phyloP scores from a whole-genome alignment of 192 early-diverging fungal genomes.

The Physocladia obscura region DNA sequence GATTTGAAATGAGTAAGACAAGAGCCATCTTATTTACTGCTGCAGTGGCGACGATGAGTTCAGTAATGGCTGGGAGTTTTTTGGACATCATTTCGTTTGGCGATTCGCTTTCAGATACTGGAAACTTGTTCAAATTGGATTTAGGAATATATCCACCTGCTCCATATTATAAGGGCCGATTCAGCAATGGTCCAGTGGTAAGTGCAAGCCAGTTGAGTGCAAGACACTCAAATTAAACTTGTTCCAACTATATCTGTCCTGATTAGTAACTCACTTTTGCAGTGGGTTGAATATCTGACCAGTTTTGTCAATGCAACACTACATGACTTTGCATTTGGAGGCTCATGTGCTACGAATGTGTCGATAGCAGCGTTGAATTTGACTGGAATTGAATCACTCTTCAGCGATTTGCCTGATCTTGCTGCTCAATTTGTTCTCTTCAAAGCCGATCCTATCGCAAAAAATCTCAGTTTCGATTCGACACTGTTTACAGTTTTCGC shows the following conservation, averaged over 20 bases:
- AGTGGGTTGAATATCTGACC: neutral
- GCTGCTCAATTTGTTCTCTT: too few relatives aligned
- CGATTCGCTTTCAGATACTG: slow-evolving; percentile 56
- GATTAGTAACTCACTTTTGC: neutral
- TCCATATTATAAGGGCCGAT: slow-evolving; percentile 44
- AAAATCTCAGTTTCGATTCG: too few relatives aligned
- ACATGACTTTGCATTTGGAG: slow-evolving; percentile 9
- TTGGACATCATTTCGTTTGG: slow-evolving; percentile 49
- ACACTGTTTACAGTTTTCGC: too few relatives aligned
- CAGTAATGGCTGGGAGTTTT: too few relatives aligned
- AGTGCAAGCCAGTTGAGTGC: neutral
- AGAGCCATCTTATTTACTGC: neutral
- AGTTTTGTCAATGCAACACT: neutral
- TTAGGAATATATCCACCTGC: slow-evolving; percentile 17
- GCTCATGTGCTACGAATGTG: too few relatives aligned
- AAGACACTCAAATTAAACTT: neutral
- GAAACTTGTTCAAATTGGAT: slow-evolving; percentile 34
- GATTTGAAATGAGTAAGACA: too few relatives aligned
- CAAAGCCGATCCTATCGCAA: too few relatives aligned
- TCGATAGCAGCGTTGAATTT: too few relatives aligned
- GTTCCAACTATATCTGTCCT: neutral
- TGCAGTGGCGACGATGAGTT: neutral
- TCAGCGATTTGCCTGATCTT: too few relatives aligned
- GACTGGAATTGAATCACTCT: too few relatives aligned
- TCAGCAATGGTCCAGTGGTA: slow-evolving; percentile 43